phyloP scores from a whole-genome alignment of 2,329 filamentous ascomycete species.

The Talaromyces sp. region DNA sequence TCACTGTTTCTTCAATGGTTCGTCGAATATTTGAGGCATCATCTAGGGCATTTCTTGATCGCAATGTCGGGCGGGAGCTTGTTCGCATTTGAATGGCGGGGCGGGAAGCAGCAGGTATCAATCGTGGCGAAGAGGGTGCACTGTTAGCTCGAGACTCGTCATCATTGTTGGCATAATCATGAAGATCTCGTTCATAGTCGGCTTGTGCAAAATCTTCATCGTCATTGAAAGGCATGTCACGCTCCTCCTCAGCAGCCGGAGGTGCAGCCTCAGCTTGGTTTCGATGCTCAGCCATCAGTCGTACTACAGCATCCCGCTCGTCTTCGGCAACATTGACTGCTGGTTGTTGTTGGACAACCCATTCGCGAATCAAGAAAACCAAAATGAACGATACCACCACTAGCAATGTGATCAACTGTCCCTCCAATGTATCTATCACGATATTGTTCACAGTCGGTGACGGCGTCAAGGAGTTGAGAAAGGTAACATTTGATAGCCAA shows the following conservation, averaged over 20 bases:
- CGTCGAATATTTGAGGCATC: conserved; percentile 49
- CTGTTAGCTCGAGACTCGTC: conserved; percentile 9
- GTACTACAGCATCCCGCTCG: conserved; percentile 52
- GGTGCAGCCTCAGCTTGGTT: conserved; percentile 32
- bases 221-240: conserved; percentile 5
- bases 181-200: conserved; percentile 19
- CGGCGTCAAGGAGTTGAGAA: conserved; percentile 59
- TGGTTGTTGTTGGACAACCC: conserved; percentile 97
- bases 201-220: conserved; percentile 16
- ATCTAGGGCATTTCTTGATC: conserved; percentile 45
- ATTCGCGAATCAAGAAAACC: conserved; percentile 94
- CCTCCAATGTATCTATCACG: conserved; percentile 81
- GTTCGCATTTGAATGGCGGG: conserved; percentile 14
- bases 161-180: conserved; percentile 17
- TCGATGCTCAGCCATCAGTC: conserved; percentile 42
- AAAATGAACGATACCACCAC: conserved; percentile 94
- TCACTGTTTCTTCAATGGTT: conserved; percentile 44
- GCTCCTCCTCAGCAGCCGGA: conserved; percentile 23
- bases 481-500: conserved; percentile 59
- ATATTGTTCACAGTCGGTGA: conserved; percentile 72
- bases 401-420: conserved; percentile 86
- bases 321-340: conserved; percentile 74
- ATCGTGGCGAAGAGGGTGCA: conserved; percentile 6
- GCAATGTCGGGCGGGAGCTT: conserved; percentile 46
- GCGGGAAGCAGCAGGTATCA: conserved; percentile 9